phyloP scores from a whole-genome alignment of 2,329 filamentous ascomycete genomes.

The Fusarium chaquense region DNA sequence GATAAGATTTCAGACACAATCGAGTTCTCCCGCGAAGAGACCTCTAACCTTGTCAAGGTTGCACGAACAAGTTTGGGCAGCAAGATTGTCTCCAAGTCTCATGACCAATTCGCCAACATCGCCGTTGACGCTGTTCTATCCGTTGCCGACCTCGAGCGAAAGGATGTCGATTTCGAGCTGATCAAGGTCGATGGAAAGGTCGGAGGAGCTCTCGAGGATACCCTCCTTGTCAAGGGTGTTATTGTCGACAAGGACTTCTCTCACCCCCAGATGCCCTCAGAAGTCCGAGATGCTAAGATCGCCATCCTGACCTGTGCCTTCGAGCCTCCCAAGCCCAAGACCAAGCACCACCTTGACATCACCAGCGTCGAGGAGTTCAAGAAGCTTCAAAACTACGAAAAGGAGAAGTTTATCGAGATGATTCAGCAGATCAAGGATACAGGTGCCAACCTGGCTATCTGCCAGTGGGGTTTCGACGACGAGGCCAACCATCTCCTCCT shows the following conservation, averaged over 20 bases:
- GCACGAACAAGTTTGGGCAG: conserved; percentile 95
- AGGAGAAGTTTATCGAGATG: conserved; percentile 98
- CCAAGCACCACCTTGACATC: conserved; percentile 99
- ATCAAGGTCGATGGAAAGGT: conserved; percentile 99
- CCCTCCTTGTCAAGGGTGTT: conserved; percentile 94
- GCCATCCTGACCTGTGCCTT: conserved; percentile 98
- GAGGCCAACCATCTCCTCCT: conserved; percentile 97
- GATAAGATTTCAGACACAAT: conserved; percentile 94
- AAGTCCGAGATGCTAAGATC: conserved; percentile 95
- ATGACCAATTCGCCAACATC: conserved; percentile 98
- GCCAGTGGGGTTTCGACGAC: conserved; percentile 99
- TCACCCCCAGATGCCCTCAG: conserved; percentile 97
- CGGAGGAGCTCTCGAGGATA: conserved; percentile 91
- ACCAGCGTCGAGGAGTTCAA: conserved; percentile 98
- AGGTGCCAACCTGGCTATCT: conserved; percentile 96
- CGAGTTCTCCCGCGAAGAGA: conserved; percentile 83
- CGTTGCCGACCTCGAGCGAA: conserved; percentile 93
- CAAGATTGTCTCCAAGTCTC: conserved; percentile 99
- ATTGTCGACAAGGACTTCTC: conserved; percentile 99
- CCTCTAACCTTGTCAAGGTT: conserved; percentile 89
- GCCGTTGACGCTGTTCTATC: conserved; percentile 97
- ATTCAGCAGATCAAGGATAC: conserved; percentile 98
- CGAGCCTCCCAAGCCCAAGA: conserved; percentile 99
- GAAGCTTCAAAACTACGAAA: conserved; percentile 95
- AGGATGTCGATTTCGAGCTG: conserved; percentile 97